Percentiles rank a stretch among this genome's conserved stretches.
phyloP scores from a whole-genome alignment of 2,329 filamentous ascomycete species.

The Hymenoscyphus scutula region DNA sequence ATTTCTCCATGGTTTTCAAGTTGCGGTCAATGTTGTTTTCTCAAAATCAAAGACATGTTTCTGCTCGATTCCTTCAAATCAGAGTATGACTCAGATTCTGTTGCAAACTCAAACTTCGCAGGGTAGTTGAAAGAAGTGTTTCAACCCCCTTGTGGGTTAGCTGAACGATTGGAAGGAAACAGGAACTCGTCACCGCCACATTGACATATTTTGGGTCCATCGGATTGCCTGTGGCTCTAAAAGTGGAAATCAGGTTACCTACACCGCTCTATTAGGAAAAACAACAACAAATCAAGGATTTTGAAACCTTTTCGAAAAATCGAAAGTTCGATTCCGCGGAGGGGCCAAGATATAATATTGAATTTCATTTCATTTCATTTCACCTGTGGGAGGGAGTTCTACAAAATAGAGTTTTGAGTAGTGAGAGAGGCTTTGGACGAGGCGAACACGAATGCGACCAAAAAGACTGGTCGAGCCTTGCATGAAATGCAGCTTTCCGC shows the following conservation, averaged over 20 bases:
- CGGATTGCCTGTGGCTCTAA: not conserved
- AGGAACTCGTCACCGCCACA: slow-evolving; percentile 7
- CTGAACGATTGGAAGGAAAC: not conserved
- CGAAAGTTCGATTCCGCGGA: too few relatives aligned
- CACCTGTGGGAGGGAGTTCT: too few relatives aligned
- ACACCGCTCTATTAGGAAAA: too few relatives aligned
- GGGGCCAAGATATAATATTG: too few relatives aligned
- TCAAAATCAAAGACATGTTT: not conserved
- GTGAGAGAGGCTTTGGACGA: not conserved
- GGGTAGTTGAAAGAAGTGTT: slow-evolving; percentile 3
- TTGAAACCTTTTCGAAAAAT: too few relatives aligned
- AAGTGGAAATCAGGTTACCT: slow-evolving; percentile 5
- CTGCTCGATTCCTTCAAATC: not conserved
- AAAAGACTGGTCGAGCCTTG: slow-evolving; percentile 15
- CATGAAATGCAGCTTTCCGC: slow-evolving; percentile 26
- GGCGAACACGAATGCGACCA: slow-evolving; percentile 1
- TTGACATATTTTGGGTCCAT: not conserved
- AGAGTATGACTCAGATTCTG: not conserved
- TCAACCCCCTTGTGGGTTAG: not conserved
- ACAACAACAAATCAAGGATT: too few relatives aligned
- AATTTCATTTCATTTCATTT: too few relatives aligned
- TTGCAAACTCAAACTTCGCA: not conserved
- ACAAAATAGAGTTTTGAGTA: not conserved
- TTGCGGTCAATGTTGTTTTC: not conserved
- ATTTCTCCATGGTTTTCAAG: not conserved